Conservation (phyloP, 1,284 basidiomycete genomes). For the Hemileia vastatrix region DNA sequence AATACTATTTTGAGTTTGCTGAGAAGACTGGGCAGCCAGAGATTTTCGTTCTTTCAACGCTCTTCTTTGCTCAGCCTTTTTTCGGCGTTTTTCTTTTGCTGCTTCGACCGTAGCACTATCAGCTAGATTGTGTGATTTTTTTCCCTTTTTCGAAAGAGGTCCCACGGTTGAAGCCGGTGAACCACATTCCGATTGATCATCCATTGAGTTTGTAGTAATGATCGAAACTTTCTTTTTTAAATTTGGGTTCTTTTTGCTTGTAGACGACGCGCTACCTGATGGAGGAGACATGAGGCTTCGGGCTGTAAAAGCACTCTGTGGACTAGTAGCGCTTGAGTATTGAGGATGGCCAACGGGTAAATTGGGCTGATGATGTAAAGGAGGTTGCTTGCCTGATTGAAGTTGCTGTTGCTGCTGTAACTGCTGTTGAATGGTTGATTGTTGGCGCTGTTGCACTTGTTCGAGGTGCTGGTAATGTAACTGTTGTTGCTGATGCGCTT, state of each 20-base stretch:
- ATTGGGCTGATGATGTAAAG: background rate
- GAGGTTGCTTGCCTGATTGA: background rate
- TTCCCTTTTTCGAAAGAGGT: slow-evolving; percentile 4
- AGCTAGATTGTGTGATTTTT: slow-evolving; percentile 12
- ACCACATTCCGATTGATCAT: slow-evolving; percentile 20
- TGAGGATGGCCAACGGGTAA: background rate
- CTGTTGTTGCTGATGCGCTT: no score
- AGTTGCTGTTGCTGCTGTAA: background rate
- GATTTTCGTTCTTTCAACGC: slow-evolving; percentile 16
- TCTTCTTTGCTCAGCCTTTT: slow-evolving; percentile 14
- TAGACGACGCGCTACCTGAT: background rate
- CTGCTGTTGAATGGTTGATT: no score
- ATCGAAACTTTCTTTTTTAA: slow-evolving; percentile 7
- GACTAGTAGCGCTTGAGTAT: background rate
- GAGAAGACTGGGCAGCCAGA: slow-evolving; percentile 3
- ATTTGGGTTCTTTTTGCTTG: background rate
- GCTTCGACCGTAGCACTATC: slow-evolving; percentile 11
- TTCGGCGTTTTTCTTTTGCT: slow-evolving; percentile 16
- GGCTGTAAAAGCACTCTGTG: slow-evolving; percentile 4
- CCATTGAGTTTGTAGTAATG: background rate
- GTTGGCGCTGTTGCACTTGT: no score
- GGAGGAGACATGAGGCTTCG: background rate
- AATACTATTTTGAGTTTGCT: background rate
- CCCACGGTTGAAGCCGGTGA: slow-evolving; percentile 10
- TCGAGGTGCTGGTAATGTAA: no score